These are phyloP conservation scores for Ceriops decandra DNA, from an alignment of 345 rosid species.

Conservation along the genomic window DNA sequence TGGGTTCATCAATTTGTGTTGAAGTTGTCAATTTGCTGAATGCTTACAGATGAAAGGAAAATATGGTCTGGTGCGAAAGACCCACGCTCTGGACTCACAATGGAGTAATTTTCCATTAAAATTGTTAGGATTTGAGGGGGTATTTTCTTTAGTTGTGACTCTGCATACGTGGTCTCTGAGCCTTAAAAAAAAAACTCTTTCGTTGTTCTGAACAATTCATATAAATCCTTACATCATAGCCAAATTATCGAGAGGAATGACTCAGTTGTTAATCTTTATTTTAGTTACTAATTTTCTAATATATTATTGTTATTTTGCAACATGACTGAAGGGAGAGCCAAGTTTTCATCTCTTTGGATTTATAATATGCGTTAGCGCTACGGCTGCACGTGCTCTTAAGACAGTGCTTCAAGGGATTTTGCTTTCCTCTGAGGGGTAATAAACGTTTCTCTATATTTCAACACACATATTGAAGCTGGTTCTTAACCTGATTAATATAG, in stretches of 20 bases:
- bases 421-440: constrained; percentile 49
- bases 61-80: too few relatives aligned
- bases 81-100: too few relatives aligned
- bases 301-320: constrained; percentile 7
- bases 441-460: background rate
- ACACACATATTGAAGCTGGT: background rate
- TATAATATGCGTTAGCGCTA: constrained; percentile 39
- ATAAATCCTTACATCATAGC: too few relatives aligned
- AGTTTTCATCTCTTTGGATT: constrained; percentile 49
- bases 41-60: background rate
- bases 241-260: background rate
- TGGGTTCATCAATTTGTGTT: background rate
- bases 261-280: background rate
- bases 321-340: constrained; percentile 43
- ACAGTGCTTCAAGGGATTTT: constrained; percentile 47
- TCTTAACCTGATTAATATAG: background rate
- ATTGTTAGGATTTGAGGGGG: too few relatives aligned
- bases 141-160: too few relatives aligned
- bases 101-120: background rate
- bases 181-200: too few relatives aligned
- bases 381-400: constrained; percentile 50
- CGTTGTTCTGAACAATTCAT: too few relatives aligned
- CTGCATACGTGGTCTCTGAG: too few relatives aligned
- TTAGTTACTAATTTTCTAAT: constrained; percentile 3
- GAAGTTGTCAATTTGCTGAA: background rate